phyloP scores from a whole-genome alignment of 306 rosid genomes.

The Cicer chorassanicum region DNA sequence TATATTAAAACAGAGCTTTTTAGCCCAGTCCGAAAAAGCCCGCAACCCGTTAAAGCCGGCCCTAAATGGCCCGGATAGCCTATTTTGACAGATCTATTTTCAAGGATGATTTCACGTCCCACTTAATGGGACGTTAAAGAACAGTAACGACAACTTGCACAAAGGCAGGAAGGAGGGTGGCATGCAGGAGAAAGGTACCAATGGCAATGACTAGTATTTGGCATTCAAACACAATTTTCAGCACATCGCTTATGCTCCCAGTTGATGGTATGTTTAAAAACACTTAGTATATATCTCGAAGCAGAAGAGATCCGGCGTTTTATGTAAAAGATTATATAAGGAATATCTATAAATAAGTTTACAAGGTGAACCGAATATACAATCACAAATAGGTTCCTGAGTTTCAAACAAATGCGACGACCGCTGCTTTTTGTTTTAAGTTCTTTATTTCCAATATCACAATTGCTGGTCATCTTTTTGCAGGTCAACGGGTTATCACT shows the following conservation, averaged over 20 bases:
- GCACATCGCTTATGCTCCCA: neutral
- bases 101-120: too few species aligned
- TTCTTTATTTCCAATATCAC: conserved; percentile 55
- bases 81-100: too few species aligned
- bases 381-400: conserved; percentile 48
- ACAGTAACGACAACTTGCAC: too few species aligned
- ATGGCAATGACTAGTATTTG: too few species aligned
- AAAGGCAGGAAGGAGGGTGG: too few species aligned
- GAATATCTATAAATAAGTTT: conserved; percentile 50
- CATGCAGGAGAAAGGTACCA: too few species aligned
- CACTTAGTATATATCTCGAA: conserved; percentile 3
- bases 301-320: conserved; percentile 28
- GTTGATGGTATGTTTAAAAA: conserved; percentile 1
- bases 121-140: too few species aligned
- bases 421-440: conserved; percentile 36
- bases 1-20: too few species aligned
- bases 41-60: too few species aligned
- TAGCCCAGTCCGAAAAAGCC: too few species aligned
- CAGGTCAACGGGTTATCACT: conserved; percentile 50
- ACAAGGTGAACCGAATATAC: conserved; percentile 53
- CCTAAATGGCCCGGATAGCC: too few species aligned
- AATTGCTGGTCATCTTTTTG: conserved; percentile 48
- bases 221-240: neutral
- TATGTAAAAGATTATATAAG: conserved; percentile 35
- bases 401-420: conserved; percentile 44